Conservation (phyloP, 495 filamentous ascomycete genomes). For the Penicillium goetzii region DNA sequence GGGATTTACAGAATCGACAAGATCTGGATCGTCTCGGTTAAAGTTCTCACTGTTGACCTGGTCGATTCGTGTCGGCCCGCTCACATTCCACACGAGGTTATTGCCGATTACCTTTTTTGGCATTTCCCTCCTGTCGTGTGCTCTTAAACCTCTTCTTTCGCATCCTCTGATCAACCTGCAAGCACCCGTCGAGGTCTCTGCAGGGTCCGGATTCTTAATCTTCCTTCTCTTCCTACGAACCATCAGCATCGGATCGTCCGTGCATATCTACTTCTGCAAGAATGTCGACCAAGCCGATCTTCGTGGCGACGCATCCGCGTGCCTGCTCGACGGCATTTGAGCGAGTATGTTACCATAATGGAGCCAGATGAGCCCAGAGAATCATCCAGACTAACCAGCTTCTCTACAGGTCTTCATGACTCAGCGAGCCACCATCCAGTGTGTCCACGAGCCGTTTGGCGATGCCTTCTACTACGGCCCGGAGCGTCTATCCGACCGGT, state of each 20-base stretch:
- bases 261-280: conserved; percentile 7
- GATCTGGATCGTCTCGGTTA: neutral
- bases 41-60: neutral
- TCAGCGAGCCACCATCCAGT: conserved; percentile 72
- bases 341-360: conserved; percentile 57
- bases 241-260: conserved; percentile 2
- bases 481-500: conserved; percentile 78
- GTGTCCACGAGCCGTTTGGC: conserved; percentile 93
- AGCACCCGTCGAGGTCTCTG: neutral
- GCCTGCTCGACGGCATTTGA: conserved; percentile 97
- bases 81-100: conserved; percentile 26
- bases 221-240: neutral
- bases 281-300: conserved; percentile 85
- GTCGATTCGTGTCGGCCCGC: neutral
- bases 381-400: neutral
- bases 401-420: conserved; percentile 88
- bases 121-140: conserved; percentile 4
- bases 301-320: conserved; percentile 89
- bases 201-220: conserved; percentile 5
- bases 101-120: conserved; percentile 23
- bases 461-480: conserved; percentile 96
- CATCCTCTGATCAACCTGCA: conserved; percentile 8
- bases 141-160: neutral
- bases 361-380: neutral
- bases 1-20: neutral